Conservation (phyloP, 441 rosid species). For the Arabidopsis lyrata region DNA sequence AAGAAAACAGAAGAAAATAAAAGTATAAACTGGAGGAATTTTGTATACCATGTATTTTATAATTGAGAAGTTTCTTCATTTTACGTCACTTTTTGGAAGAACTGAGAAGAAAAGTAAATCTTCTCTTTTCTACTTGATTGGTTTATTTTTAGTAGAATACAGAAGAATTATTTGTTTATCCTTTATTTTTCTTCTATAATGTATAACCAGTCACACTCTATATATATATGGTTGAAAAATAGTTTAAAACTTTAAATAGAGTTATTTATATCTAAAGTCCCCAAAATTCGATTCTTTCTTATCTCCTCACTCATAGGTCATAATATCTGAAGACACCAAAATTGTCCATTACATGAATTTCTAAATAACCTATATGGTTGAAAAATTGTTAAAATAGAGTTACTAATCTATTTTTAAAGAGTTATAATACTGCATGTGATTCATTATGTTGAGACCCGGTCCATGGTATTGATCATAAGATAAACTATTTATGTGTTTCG, state of each 20-base stretch:
- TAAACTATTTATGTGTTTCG: not conserved
- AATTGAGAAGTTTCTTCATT: too few relatives aligned
- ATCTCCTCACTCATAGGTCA: too few relatives aligned
- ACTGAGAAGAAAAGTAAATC: too few relatives aligned
- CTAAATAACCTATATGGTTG: not conserved
- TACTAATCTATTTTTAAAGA: not conserved
- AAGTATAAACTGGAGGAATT: too few relatives aligned
- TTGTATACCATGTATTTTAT: too few relatives aligned
- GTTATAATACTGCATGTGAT: not conserved
- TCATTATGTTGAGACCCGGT: not conserved
- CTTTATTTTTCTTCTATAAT: too few relatives aligned
- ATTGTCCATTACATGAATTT: not conserved
- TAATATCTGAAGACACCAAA: constrained; percentile 2
- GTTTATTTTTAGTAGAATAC: too few relatives aligned
- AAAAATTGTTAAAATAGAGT: not conserved
- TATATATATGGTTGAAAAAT: not conserved
- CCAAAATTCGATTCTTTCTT: not conserved
- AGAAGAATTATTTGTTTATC: too few relatives aligned
- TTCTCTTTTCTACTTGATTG: too few relatives aligned
- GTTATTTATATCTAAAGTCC: not conserved
- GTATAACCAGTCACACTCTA: too few relatives aligned
- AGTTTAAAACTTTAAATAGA: not conserved
- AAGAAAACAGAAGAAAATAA: too few relatives aligned
- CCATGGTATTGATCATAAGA: not conserved
- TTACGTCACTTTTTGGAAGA: too few relatives aligned